phyloP scores from a whole-genome alignment of 345 rosid genomes.

The Sonneratia caseolaris region DNA sequence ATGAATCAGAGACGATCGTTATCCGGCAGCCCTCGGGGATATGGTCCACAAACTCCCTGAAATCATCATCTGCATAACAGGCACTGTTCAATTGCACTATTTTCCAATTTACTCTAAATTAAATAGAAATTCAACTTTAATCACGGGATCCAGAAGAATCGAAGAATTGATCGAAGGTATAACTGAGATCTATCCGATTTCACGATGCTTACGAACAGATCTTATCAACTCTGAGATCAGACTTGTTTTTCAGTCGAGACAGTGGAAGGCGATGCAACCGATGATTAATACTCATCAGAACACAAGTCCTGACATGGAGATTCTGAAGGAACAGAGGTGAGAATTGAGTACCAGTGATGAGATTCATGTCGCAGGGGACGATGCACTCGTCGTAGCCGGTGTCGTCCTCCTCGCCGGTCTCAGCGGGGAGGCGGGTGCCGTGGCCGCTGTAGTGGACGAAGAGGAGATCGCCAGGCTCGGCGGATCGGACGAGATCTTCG shows the following conservation, averaged over 20 bases:
- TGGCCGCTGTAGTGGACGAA: slow-evolving; percentile 93
- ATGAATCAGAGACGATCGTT: slow-evolving; percentile 84
- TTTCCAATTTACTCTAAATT: too few species aligned
- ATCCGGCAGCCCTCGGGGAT: slow-evolving; percentile 53
- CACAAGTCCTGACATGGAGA: not conserved
- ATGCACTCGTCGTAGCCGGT: slow-evolving; percentile 96
- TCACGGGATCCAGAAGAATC: not conserved
- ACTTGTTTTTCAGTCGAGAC: too few species aligned
- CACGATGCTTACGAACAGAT: not conserved
- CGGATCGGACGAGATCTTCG: slow-evolving; percentile 43
- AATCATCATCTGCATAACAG: slow-evolving; percentile 61
- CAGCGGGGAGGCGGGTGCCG: slow-evolving; percentile 95
- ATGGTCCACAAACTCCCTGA: slow-evolving; percentile 70
- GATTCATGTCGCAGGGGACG: slow-evolving; percentile 95
- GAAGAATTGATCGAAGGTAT: not conserved
- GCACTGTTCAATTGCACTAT: not conserved
- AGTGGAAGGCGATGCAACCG: too few species aligned
- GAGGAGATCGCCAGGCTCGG: slow-evolving; percentile 49
- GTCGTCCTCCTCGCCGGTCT: slow-evolving; percentile 92
- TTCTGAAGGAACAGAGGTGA: not conserved
- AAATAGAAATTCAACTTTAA: not conserved
- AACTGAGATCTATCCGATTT: not conserved
- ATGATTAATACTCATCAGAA: too few species aligned
- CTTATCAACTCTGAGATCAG: too few species aligned
- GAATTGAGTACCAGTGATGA: slow-evolving; percentile 50